phyloP scores from a whole-genome alignment of 73 alveolate species.

The Paramecium sonneborni region DNA sequence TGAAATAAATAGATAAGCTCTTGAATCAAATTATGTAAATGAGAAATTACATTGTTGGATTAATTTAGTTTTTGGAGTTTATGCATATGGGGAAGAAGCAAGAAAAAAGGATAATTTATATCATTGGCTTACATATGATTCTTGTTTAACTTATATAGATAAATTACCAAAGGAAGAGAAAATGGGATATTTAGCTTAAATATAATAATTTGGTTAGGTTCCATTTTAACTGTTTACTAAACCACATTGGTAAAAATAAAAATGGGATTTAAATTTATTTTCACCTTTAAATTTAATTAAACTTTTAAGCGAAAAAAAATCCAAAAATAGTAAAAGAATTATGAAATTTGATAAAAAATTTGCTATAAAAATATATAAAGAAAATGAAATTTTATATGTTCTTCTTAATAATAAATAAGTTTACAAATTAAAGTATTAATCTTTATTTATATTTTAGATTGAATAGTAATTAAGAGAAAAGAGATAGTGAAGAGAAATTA shows the following conservation, averaged over 20 bases:
- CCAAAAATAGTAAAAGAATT: not conserved
- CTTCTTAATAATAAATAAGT: not conserved
- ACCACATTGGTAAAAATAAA: constrained; percentile 44
- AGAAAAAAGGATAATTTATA: constrained; percentile 73
- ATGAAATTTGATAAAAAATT: constrained; percentile 19
- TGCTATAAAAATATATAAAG: not conserved
- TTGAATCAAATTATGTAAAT: constrained; percentile 77
- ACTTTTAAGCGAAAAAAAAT: not conserved
- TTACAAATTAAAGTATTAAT: not conserved
- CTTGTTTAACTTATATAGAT: constrained; percentile 78
- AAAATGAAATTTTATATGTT: not conserved
- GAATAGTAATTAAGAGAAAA: not conserved
- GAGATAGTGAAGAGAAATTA: constrained; percentile 15
- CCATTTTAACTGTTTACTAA: constrained; percentile 53
- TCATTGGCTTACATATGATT: constrained; percentile 77
- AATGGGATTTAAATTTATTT: not conserved
- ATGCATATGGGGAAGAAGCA: constrained; percentile 85
- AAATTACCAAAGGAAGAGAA: constrained; percentile 65
- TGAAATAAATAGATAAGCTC: constrained; percentile 72
- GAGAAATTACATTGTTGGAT: constrained; percentile 82
- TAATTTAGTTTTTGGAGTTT: constrained; percentile 83
- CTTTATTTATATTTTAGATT: not conserved
- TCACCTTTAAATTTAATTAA: not conserved
- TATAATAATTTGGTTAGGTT: constrained; percentile 53
- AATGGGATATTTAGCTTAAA: constrained; percentile 19